Evolutionary conservation across 441 rosid species (phyloP), one percentile per base, ranked within the genome.

Genomic region (Mallotus japonicus): DNA sequence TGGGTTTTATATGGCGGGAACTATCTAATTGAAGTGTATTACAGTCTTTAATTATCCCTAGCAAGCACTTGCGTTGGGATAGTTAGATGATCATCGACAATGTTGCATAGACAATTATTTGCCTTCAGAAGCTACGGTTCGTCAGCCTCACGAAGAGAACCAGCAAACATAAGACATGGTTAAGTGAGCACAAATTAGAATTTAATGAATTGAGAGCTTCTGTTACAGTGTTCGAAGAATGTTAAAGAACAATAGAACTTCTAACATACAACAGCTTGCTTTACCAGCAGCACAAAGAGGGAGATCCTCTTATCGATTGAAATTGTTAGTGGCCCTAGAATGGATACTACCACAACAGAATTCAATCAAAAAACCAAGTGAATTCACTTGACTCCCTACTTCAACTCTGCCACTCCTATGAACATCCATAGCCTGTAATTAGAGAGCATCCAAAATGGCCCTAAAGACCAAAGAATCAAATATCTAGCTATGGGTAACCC

Each of bases 401-500:
- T 67, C 53, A 47, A 12, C 63, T 53, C 76, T 65, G 72, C 73
- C 78, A 56, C 61, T 40, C 49, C 64, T 47, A 42, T 57, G 24
- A 70, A 64, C 46, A 44, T 47, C 37, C 74, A 61, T 46, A 64
- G 56, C 75, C 77, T 20, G 71, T 12, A 44, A 32, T 15, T 1
- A 20, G 37, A 65, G 57, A 58, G 62, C 53, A 73, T 60, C 63
- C 72, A 80, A 82, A 82, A 69, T 56, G 65, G 80, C 66, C 82
- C 77, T 74, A 68, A 67, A 72, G 75, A 77, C 68, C 78, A 73
- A 77, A 78, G 84, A 76, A 76, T 79, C 62, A 53, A 62, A 7
- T 49, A 68, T 67, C 69, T 4, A 47, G 54, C n/a, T 28, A 72
- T 54, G 49, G 49, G 37, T 19, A 37, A 62, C 57, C 77, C 70